A percentile compares a stretch with the other conserved stretches of the same genome.
These are phyloP conservation scores for Telfairia occidentalis DNA, from an alignment of 331 rosid species.

Conservation along the genomic window DNA sequence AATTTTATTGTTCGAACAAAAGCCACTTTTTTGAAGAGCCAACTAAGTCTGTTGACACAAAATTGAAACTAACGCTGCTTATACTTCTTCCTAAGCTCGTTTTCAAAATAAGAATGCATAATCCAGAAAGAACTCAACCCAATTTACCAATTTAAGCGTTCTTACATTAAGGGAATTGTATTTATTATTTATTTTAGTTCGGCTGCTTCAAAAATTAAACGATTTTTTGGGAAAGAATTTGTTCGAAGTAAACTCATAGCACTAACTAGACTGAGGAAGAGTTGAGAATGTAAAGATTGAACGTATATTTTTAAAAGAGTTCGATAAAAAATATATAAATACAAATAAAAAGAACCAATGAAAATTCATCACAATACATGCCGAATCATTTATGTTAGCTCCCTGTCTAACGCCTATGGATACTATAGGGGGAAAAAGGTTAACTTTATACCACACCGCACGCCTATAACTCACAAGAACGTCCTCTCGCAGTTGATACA, in stretches of 20 bases:
- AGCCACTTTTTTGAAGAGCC: neutral
- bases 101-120: neutral
- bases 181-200: neutral
- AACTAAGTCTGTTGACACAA: neutral
- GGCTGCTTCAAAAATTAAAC: neutral
- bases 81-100: constrained; percentile 1
- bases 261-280: neutral
- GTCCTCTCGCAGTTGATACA: neutral
- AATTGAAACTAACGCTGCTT: neutral
- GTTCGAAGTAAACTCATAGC: neutral
- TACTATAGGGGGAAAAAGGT: neutral
- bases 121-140: neutral
- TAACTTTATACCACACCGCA: neutral
- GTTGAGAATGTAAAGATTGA: neutral
- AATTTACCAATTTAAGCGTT: neutral
- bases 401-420: neutral
- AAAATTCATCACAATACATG: neutral
- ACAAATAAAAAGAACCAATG: neutral
- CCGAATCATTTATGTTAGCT: neutral
- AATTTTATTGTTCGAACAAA: neutral
- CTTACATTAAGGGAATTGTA: neutral
- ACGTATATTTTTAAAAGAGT: neutral
- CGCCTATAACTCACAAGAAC: neutral
- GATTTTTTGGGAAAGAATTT: neutral
- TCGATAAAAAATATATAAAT: neutral